Evolutionary conservation across 2,329 filamentous ascomycete genomes (phyloP).

Genomic region (Clarireedia homoeocarpa): DNA sequence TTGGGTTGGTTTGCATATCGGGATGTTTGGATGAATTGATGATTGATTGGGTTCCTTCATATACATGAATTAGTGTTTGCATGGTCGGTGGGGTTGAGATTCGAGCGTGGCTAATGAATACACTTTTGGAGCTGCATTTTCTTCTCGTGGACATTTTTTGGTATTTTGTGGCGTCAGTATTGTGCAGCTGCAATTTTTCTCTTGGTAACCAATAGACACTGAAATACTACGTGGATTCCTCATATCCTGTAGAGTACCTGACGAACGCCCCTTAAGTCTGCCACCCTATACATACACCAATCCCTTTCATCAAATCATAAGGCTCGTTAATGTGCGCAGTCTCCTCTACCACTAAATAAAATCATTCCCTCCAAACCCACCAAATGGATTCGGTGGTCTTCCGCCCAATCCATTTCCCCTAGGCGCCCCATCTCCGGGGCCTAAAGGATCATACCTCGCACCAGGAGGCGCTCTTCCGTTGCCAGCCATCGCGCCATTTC

Average conservation of each 20-base stretch:
- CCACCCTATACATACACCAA: not conserved
- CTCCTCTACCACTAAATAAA: slow-evolving; percentile 37
- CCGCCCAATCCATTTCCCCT: slow-evolving; percentile 34
- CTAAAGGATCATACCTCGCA: slow-evolving; percentile 83
- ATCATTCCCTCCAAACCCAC: slow-evolving; percentile 48
- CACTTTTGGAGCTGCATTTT: no score
- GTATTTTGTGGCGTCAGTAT: not conserved
- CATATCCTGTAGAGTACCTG: not conserved
- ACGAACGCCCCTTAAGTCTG: not conserved
- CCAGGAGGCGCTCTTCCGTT: slow-evolving; percentile 65
- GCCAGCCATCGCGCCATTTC: slow-evolving; percentile 37
- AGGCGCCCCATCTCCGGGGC: slow-evolving; percentile 54
- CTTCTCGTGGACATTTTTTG: not conserved
- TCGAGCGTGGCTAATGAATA: not conserved
- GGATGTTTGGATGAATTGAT: not conserved
- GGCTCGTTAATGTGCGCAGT: not conserved
- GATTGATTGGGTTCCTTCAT: not conserved
- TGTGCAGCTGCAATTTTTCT: not conserved
- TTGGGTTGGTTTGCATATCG: not conserved
- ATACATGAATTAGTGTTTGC: no score
- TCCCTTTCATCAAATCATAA: not conserved
- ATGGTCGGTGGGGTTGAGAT: not conserved
- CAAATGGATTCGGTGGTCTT: slow-evolving; percentile 47
- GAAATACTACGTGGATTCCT: no score
- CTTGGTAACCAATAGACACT: no score